phyloP scores from a whole-genome alignment of 495 filamentous ascomycete genomes.

The Staphylotrichum tortipilum region DNA sequence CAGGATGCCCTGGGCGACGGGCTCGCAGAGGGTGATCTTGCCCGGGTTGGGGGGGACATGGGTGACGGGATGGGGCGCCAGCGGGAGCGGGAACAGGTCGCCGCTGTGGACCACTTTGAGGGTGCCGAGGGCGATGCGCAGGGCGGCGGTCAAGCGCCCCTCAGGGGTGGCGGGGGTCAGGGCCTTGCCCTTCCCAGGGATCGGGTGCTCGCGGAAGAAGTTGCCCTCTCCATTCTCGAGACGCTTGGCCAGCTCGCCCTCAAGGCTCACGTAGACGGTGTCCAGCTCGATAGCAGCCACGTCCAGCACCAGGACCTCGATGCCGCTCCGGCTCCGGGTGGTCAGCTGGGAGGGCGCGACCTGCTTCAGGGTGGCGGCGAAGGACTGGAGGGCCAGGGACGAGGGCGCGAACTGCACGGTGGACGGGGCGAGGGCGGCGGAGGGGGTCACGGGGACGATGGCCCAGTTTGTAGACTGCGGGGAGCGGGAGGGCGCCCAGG shows the following conservation, averaged over 20 bases:
- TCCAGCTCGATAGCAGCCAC: constrained; percentile 71
- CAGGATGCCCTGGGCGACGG: constrained; percentile 76
- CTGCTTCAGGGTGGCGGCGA: constrained; percentile 53
- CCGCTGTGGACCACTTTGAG: constrained; percentile 72
- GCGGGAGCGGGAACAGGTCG: constrained; percentile 72
- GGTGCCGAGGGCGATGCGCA: constrained; percentile 61
- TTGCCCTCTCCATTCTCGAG: constrained; percentile 50
- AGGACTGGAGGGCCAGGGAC: constrained; percentile 68
- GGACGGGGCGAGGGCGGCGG: constrained; percentile 53
- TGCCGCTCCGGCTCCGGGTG: constrained; percentile 49
- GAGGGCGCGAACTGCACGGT: constrained; percentile 78
- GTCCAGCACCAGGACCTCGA: constrained; percentile 77
- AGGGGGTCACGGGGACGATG: constrained; percentile 65
- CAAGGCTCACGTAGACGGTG: constrained; percentile 74
- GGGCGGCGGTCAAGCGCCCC: constrained; percentile 62
- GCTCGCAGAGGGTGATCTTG: constrained; percentile 66
- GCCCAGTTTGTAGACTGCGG: constrained; percentile 69
- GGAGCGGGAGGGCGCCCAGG: constrained; percentile 59
- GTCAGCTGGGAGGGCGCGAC: constrained; percentile 54
- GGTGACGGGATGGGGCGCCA: constrained; percentile 82
- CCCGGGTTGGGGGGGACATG: constrained; percentile 77
- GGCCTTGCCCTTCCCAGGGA: constrained; percentile 21
- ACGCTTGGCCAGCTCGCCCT: constrained; percentile 58
- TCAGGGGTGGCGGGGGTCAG: constrained; percentile 41
- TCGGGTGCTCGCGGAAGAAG: constrained; percentile 43